Conservation (phyloP, 2,329 filamentous ascomycete species). For the Phialocephala subalpina region DNA sequence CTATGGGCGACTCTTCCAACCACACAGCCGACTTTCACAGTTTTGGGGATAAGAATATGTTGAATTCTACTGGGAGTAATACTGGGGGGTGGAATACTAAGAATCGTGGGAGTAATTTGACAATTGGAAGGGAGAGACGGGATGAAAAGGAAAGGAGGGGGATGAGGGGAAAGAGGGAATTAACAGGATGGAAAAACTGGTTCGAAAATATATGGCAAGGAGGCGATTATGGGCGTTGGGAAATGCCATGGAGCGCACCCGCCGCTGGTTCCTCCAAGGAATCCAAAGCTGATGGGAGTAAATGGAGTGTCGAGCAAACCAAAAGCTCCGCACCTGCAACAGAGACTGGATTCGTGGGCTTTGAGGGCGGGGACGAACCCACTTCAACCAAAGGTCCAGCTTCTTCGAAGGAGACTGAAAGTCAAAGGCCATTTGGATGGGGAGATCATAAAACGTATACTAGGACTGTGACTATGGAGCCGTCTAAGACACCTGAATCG, state of each 20-base stretch:
- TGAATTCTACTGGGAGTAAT: slow-evolving; percentile 19
- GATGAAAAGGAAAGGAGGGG: background rate
- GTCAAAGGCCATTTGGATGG: background rate
- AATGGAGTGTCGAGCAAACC: background rate
- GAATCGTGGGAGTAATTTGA: slow-evolving; percentile 3
- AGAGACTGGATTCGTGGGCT: background rate
- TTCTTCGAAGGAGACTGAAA: background rate
- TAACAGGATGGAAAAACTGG: background rate
- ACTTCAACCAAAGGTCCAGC: background rate
- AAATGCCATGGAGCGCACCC: background rate
- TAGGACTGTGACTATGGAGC: background rate
- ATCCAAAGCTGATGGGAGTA: background rate
- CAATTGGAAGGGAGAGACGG: background rate
- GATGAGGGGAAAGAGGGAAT: background rate
- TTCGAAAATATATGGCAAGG: background rate
- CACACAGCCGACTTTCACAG: slow-evolving; percentile 9
- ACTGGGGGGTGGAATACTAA: slow-evolving; percentile 21
- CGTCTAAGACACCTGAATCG: background rate
- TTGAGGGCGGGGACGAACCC: background rate
- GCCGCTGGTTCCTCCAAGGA: background rate
- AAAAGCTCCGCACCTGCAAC: background rate
- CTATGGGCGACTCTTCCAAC: slow-evolving; percentile 12
- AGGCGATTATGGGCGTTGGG: background rate
- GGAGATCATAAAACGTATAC: background rate
- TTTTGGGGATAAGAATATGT: slow-evolving; percentile 19